Percentiles rank a stretch among this genome's conserved stretches.
phyloP scores from a whole-genome alignment of 2,329 filamentous ascomycete genomes.

The Emydomyces testavorans region DNA sequence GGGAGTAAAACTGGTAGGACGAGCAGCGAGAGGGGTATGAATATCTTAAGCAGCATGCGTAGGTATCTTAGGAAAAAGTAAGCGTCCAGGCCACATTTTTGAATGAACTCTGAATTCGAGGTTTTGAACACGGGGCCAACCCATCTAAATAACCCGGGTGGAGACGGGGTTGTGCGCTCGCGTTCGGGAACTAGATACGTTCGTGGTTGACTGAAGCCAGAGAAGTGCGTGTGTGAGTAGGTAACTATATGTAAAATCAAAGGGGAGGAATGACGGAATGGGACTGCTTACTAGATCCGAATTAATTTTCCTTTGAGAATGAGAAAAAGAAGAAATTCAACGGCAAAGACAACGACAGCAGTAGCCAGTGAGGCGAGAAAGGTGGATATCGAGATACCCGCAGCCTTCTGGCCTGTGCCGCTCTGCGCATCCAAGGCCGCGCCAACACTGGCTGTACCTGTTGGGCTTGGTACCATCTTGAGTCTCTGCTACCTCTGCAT shows the following conservation, averaged over 20 bases:
- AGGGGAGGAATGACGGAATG: conserved; percentile 7
- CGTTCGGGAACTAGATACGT: conserved; percentile 78
- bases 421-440: conserved; percentile 28
- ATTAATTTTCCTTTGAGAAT: conserved; percentile 65
- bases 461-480: conserved; percentile 1
- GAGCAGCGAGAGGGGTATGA: conserved; percentile 65
- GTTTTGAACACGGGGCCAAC: conserved; percentile 50
- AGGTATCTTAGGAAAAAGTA: conserved; percentile 95
- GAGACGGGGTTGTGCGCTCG: conserved; percentile 67
- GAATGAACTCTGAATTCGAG: conserved; percentile 73
- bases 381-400: conserved; percentile 33
- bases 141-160: conserved; percentile 45
- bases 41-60: conserved; percentile 77
- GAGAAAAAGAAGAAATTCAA: conserved; percentile 58
- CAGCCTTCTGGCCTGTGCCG: conserved; percentile 26
- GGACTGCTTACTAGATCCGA: conserved; percentile 61
- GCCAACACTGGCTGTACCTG: conserved; percentile 19
- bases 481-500: neutral
- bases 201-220: conserved; percentile 54
- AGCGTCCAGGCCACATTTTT: conserved; percentile 89
- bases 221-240: conserved; percentile 15
- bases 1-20: conserved; percentile 79
- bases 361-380: conserved; percentile 56
- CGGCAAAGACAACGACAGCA: conserved; percentile 51
- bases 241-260: neutral